A percentile compares a stretch with the other conserved stretches of the same genome.
These are phyloP conservation scores for Lodderomyces orthopsilosis DNA, from an alignment of 1,139 yeast species.

Conservation along the genomic window DNA sequence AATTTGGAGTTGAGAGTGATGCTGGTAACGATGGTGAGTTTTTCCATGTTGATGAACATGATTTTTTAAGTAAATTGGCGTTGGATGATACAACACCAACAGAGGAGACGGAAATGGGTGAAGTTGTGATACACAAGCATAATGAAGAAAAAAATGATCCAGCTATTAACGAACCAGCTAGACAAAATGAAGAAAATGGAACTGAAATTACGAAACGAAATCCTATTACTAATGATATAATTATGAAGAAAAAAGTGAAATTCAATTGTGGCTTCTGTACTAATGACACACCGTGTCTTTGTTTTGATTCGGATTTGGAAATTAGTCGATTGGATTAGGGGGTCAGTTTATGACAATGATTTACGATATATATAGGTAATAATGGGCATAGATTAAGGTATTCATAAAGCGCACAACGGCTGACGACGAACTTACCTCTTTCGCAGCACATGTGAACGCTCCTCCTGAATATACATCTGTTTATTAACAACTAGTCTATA, in stretches of 20 bases:
- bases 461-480: not conserved
- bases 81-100: constrained; percentile 11
- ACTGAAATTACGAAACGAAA: not conserved
- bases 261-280: constrained; percentile 43
- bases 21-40: constrained; percentile 13
- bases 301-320: constrained; percentile 33
- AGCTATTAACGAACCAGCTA: not conserved
- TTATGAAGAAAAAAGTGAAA: constrained; percentile 14
- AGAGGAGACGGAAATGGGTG: constrained; percentile 15
- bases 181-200: not conserved
- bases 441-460: not conserved
- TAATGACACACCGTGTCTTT: constrained; percentile 40
- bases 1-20: constrained; percentile 1
- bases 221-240: constrained; percentile 7
- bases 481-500: not conserved
- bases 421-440: no score
- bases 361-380: not conserved
- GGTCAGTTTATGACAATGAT: not conserved
- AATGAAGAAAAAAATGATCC: constrained; percentile 1
- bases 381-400: not conserved
- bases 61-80: constrained; percentile 15
- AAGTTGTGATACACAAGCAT: constrained; percentile 13
- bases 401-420: no score
- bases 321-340: constrained; percentile 6
- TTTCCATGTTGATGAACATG: constrained; percentile 17